Base-by-base conservation (phyloP, 768 basidiomycete genomes). In the Leccinum disarticulatum region DNA sequence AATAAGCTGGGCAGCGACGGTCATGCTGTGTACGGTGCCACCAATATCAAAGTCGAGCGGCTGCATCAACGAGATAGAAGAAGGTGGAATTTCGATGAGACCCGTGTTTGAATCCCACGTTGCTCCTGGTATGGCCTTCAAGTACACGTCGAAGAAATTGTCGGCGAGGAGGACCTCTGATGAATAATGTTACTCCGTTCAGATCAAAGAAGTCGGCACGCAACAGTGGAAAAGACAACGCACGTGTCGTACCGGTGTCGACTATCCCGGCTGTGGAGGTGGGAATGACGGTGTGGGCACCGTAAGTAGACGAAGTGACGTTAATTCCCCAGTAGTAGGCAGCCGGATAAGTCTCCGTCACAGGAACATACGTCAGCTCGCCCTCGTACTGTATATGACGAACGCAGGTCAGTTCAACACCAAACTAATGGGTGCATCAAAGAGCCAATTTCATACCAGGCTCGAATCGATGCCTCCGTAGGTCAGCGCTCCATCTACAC, bases 241-340 rank as follows among this genome's bases (percentile, higher is more conserved):
- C n/a, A 52, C 51, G 31, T 33, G 51, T 35, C 7, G 51, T 35
- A 15, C 51, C 51, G 3, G 51, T 33, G 31, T 52, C 51, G 31
- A 52, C 51, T 19, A 52, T 22, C 17, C 51, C 51, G 27, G 51
- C 51, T 22, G 31, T 35, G 13, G 51, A 33, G 13, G n/a, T 15
- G 19, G 60, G 55, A 15, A 73, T 67, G 41, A 66, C n/a, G 8
- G 49, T 51, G 6, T 52, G 28, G 5, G 14, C 15, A 27, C 67
- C 65, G 28, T 62, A 71, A 2, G 65, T 61, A 14, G 33, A 43
- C 9, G 27, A 58, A 8, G 65, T 68, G 51, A 74, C 43, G 33
- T 73, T 63, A 38, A 74, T 65, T 11, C 73, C 73, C 74, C 74
- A 74, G 60, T 47, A 74, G 6, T 2, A 11, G 17, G 57, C 33